Evolutionary conservation across 2,329 filamentous ascomycete species (phyloP).

Genomic region (Cryoendolithus antarcticus): DNA sequence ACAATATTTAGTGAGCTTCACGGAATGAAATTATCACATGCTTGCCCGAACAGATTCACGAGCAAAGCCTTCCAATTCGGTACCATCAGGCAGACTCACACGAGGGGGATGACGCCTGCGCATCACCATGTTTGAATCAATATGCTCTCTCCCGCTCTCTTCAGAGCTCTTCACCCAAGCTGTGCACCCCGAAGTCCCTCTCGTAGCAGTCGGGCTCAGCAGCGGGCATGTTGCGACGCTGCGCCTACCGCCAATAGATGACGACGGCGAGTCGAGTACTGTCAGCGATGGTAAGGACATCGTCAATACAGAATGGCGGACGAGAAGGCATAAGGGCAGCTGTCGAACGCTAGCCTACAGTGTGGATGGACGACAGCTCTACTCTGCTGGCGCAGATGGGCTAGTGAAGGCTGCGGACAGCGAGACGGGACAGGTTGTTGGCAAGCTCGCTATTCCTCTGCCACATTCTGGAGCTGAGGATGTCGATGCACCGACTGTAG

Average conservation of each 20-base stretch:
- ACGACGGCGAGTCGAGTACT: conserved; percentile 30
- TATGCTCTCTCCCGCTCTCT: conserved; percentile 76
- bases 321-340: conserved; percentile 83
- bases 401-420: conserved; percentile 49
- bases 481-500: conserved; percentile 63
- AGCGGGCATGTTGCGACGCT: conserved; percentile 79
- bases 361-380: conserved; percentile 59
- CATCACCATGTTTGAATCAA: conserved; percentile 67
- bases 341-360: conserved; percentile 72
- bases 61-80: too few species aligned
- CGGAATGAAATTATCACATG: neutral
- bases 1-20: too few species aligned
- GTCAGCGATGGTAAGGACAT: conserved; percentile 54
- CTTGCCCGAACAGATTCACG: conserved; percentile 3
- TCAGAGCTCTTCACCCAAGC: conserved; percentile 82
- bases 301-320: conserved; percentile 77
- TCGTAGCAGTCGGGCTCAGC: conserved; percentile 76
- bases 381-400: conserved; percentile 49
- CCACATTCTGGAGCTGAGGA: conserved; percentile 30
- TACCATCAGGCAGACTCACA: neutral
- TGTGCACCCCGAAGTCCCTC: conserved; percentile 69
- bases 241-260: conserved; percentile 48
- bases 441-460: conserved; percentile 67
- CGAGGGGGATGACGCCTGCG: neutral
- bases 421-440: conserved; percentile 54